Evolutionary conservation across 352 stramenopile genomes (phyloP).

Genomic region (Pythium periplocum): DNA sequence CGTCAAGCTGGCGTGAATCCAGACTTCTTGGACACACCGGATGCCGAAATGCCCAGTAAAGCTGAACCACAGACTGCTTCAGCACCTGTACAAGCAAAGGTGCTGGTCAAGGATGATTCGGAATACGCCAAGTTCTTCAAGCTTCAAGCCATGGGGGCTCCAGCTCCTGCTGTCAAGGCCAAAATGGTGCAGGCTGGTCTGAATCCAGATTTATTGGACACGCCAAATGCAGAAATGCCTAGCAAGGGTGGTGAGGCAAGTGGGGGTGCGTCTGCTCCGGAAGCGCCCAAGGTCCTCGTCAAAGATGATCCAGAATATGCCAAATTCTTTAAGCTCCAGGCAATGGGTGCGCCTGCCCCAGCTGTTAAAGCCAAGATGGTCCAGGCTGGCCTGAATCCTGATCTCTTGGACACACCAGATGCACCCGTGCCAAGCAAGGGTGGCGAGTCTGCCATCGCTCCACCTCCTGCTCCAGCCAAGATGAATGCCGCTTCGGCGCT

Average conservation of each 20-base stretch:
- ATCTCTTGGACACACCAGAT: conserved; percentile 59
- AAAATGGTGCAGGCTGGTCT: conserved; percentile 60
- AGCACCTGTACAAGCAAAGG: conserved; percentile 15
- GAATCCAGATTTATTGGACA: conserved; percentile 45
- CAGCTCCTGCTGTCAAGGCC: conserved; percentile 41
- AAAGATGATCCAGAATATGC: conserved; percentile 53
- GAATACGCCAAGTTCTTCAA: conserved; percentile 74
- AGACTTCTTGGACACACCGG: conserved; percentile 65
- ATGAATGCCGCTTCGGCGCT: conserved; percentile 9
- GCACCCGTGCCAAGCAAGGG: conserved; percentile 6
- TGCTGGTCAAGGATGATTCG: conserved; percentile 56
- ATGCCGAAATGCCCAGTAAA: conserved; percentile 27
- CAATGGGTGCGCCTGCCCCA: conserved; percentile 46
- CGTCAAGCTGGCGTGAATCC: conserved; percentile 45
- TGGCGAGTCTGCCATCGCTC: not conserved
- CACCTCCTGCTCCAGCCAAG: conserved; percentile 15
- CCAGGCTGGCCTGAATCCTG: conserved; percentile 82
- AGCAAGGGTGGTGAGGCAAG: conserved; percentile 5
- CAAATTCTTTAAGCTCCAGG: conserved; percentile 67
- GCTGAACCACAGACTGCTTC: not conserved
- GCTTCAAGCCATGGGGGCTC: conserved; percentile 48
- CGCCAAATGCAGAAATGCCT: conserved; percentile 2
- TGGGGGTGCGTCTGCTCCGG: not conserved
- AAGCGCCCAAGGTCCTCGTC: conserved; percentile 14
- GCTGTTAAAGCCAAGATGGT: conserved; percentile 61